Percentiles rank a stretch among this genome's conserved stretches.
Conservation (phyloP, 192 early-diverging fungal genomes). For the Coemansia sp. region DNA sequence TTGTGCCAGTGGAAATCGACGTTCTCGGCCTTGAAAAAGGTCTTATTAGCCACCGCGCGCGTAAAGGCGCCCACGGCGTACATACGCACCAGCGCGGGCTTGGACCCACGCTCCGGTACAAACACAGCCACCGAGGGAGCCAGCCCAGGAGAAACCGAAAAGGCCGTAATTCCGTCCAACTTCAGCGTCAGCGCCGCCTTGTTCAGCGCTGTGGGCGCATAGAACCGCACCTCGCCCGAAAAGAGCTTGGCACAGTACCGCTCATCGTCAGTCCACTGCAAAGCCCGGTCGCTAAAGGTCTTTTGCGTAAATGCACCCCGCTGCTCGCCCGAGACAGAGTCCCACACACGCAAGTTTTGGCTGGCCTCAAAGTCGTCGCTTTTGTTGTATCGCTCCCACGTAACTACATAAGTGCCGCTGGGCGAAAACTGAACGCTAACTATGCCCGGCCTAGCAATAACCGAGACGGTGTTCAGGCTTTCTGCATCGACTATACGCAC, state of each 20-base stretch:
- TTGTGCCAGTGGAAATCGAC: slow-evolving; percentile 94
- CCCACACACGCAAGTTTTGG: slow-evolving; percentile 83
- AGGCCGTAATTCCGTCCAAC: slow-evolving; percentile 77
- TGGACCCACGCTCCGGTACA: slow-evolving; percentile 80
- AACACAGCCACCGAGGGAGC: slow-evolving; percentile 84
- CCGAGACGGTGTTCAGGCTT: slow-evolving; percentile 62
- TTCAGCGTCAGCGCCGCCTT: slow-evolving; percentile 59
- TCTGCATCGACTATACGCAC: slow-evolving; percentile 76
- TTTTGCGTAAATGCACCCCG: slow-evolving; percentile 80
- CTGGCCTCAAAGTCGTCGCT: slow-evolving; percentile 64
- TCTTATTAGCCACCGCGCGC: slow-evolving; percentile 77
- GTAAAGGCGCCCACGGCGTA: slow-evolving; percentile 79
- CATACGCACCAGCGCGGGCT: slow-evolving; percentile 85
- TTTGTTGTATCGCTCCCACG: slow-evolving; percentile 70
- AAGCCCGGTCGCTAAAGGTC: slow-evolving; percentile 71
- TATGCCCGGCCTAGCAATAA: slow-evolving; percentile 66
- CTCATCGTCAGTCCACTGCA: slow-evolving; percentile 96
- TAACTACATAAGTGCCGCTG: slow-evolving; percentile 83
- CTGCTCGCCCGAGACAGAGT: slow-evolving; percentile 68
- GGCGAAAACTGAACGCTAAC: slow-evolving; percentile 93
- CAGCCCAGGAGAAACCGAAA: slow-evolving; percentile 89
- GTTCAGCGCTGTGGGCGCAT: slow-evolving; percentile 40
- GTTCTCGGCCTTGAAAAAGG: slow-evolving; percentile 95
- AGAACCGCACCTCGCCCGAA: slow-evolving; percentile 88
- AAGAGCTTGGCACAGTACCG: slow-evolving; percentile 81